phyloP scores from a whole-genome alignment of 768 basidiomycete species.

The Jaapia argillacea region DNA sequence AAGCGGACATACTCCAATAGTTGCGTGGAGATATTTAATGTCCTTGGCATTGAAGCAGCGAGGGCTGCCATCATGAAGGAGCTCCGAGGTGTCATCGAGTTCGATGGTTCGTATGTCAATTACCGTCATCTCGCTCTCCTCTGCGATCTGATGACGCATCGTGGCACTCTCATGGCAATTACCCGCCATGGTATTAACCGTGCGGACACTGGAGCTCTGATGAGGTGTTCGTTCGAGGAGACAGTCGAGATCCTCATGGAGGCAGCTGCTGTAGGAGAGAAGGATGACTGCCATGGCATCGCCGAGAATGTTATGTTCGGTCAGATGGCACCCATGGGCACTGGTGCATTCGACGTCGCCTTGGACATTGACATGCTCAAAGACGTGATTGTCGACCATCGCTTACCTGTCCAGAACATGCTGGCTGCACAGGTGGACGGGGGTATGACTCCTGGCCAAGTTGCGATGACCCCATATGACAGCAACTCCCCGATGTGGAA shows the following conservation, averaged over 20 bases:
- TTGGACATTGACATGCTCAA: constrained; percentile 98
- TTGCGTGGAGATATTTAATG: constrained; percentile 89
- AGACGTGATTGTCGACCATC: constrained; percentile 95
- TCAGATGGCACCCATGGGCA: constrained; percentile 99
- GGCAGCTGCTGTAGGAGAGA: constrained; percentile 95
- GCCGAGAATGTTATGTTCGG: constrained; percentile 99
- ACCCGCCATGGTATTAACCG: constrained; percentile 99
- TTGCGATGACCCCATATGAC: constrained; percentile 96
- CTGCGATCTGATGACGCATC: constrained; percentile 97
- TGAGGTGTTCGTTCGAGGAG: constrained; percentile 99
- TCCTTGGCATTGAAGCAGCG: constrained; percentile 95
- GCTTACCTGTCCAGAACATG: constrained; percentile 77
- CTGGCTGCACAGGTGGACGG: constrained; percentile 72
- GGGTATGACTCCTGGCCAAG: constrained; percentile 85
- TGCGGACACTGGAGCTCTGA: constrained; percentile 96
- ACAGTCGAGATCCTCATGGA: constrained; percentile 99
- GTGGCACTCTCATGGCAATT: constrained; percentile 92
- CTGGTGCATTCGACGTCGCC: constrained; percentile 91
- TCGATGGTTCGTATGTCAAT: constrained; percentile 99
- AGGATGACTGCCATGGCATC: constrained; percentile 95
- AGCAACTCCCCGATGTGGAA: constrained; percentile 78
- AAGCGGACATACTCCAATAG: constrained; percentile 93
- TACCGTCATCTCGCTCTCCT: constrained; percentile 95
- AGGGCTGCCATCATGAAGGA: constrained; percentile 92
- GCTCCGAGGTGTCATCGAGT: constrained; percentile 91